These are phyloP conservation scores for Naganishia randhawae DNA, from an alignment of 768 basidiomycete species.

Conservation along the genomic window DNA sequence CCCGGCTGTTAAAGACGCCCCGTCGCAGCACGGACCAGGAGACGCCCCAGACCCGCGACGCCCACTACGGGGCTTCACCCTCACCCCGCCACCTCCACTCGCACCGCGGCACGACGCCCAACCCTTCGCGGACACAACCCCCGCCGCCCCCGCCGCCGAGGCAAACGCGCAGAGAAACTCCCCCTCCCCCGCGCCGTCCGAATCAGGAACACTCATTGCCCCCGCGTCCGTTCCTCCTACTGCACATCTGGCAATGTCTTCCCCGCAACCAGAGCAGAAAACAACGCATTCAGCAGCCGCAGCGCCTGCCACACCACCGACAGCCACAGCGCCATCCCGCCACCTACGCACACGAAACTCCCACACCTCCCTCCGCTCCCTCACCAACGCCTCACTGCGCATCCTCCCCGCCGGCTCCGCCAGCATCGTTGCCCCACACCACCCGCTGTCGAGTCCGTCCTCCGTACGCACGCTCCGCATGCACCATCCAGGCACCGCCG, in stretches of 20 bases:
- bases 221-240: neutral
- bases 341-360: slow-evolving; percentile 25
- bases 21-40: neutral
- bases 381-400: neutral
- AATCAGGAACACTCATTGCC: slow-evolving; percentile 11
- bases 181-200: neutral
- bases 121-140: neutral
- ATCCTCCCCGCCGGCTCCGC: slow-evolving; percentile 7
- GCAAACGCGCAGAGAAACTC: neutral
- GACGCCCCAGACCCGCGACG: too few relatives aligned
- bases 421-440: slow-evolving; percentile 10
- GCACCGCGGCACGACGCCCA: neutral
- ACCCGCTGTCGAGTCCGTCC: slow-evolving; percentile 14
- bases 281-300: neutral
- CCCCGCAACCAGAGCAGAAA: neutral
- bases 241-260: neutral
- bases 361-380: slow-evolving; percentile 21
- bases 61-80: too few relatives aligned
- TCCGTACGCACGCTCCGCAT: neutral
- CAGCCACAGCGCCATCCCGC: neutral
- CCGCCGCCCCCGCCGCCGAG: neutral
- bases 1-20: neutral
- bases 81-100: too few relatives aligned
- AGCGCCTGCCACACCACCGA: neutral
- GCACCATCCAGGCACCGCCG: neutral